A percentile compares a stretch with the other conserved stretches of the same genome.
Evolutionary conservation across 2,329 filamentous ascomycete genomes (phyloP).

Genomic region (Fusarium dlaminii): DNA sequence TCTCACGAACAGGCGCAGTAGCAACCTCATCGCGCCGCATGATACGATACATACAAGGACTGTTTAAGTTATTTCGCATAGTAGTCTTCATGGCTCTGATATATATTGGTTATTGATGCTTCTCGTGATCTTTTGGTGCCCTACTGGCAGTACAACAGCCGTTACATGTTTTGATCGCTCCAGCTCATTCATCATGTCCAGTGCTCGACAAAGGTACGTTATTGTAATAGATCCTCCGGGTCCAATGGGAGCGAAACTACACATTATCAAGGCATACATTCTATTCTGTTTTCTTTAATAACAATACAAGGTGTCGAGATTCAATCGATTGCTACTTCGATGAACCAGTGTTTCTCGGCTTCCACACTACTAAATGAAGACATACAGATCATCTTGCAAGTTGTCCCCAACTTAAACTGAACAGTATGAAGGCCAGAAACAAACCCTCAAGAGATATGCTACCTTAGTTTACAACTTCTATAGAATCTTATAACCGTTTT

Average conservation of each 20-base stretch:
- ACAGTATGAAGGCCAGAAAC: background rate
- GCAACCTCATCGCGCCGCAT: background rate
- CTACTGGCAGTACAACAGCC: background rate
- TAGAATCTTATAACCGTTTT: background rate
- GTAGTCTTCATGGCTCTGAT: too few relatives aligned
- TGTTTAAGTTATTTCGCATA: background rate
- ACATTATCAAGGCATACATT: too few relatives aligned
- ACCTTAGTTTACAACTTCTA: background rate
- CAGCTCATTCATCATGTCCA: background rate
- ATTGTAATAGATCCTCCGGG: background rate
- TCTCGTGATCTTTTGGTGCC: background rate
- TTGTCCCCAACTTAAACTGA: background rate
- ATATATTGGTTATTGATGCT: background rate
- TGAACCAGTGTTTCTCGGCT: background rate
- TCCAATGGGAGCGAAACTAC: too few relatives aligned
- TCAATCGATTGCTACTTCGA: background rate
- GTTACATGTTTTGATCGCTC: background rate
- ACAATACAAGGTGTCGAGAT: background rate
- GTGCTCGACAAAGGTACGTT: background rate
- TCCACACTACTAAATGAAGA: too few relatives aligned
- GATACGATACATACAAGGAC: background rate
- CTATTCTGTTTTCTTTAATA: background rate
- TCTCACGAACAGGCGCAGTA: background rate
- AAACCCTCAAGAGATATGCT: background rate
- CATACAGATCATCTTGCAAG: background rate